A percentile compares a stretch with the other conserved stretches of the same genome.
These are phyloP conservation scores for Vitellaria paradoxa DNA, from an alignment of 179 eudicot species.

Conservation along the genomic window DNA sequence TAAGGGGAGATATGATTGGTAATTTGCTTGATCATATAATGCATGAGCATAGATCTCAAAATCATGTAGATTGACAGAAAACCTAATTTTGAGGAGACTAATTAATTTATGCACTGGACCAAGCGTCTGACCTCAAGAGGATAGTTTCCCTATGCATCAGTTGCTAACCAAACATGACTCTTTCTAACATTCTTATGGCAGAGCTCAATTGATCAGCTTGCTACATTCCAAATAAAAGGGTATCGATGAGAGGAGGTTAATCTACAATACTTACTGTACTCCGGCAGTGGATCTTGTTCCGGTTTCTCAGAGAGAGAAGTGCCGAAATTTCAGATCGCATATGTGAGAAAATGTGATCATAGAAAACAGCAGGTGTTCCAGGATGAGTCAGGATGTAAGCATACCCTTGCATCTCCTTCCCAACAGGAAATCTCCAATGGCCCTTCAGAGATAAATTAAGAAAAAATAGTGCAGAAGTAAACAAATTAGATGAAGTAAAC, in stretches of 20 bases:
- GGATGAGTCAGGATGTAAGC: slow-evolving; percentile 98
- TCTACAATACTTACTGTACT: slow-evolving; percentile 61
- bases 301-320: slow-evolving; percentile 71
- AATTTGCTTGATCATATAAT: too few species aligned
- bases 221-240: background rate
- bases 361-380: slow-evolving; percentile 96
- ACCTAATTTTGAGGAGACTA: too few species aligned
- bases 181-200: background rate
- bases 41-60: too few species aligned
- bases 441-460: slow-evolving; percentile 46
- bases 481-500: slow-evolving; percentile 12
- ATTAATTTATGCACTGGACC: background rate
- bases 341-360: slow-evolving; percentile 75
- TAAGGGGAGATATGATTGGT: too few species aligned
- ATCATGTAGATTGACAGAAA: too few species aligned
- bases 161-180: background rate
- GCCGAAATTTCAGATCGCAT: slow-evolving; percentile 51
- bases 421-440: slow-evolving; percentile 99
- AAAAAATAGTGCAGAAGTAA: background rate
- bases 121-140: background rate
- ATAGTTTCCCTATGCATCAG: background rate
- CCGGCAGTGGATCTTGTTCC: slow-evolving; percentile 80
- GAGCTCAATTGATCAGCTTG: background rate
- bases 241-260: slow-evolving; percentile 3
- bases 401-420: slow-evolving; percentile 99